These are phyloP conservation scores for Isabelozyma heimii DNA, from an alignment of 805 yeast species.

Conservation along the genomic window DNA sequence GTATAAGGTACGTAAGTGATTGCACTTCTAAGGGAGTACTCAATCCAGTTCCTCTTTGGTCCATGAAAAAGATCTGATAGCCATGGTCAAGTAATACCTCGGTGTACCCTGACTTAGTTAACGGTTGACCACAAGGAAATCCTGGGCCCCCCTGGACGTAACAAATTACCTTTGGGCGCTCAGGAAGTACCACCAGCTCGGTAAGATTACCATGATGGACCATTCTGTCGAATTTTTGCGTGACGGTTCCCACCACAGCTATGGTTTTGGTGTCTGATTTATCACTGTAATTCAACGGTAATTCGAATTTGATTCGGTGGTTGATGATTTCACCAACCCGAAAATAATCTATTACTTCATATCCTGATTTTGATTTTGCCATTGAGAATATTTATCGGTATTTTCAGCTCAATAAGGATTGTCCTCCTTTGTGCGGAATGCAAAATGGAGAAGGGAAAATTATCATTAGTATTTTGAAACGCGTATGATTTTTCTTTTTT, in stretches of 20 bases:
- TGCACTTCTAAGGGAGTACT: constrained; percentile 44
- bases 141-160: constrained; percentile 60
- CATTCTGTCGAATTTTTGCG: constrained; percentile 25
- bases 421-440: too few relatives aligned
- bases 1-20: constrained; percentile 16
- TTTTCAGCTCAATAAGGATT: too few relatives aligned
- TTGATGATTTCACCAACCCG: constrained; percentile 16
- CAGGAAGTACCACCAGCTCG: constrained; percentile 17
- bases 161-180: constrained; percentile 32
- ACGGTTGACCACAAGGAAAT: constrained; percentile 41
- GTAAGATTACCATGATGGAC: constrained; percentile 10
- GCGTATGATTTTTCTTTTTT: not conserved
- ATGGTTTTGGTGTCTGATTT: constrained; percentile 4
- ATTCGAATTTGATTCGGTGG: constrained; percentile 17
- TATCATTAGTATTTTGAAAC: not conserved
- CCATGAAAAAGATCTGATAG: constrained; percentile 45
- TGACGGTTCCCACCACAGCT: constrained; percentile 28
- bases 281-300: constrained; percentile 17
- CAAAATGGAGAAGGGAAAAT: not conserved
- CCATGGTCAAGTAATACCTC: constrained; percentile 40
- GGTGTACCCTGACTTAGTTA: constrained; percentile 31
- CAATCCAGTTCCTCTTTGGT: constrained; percentile 63
- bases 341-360: constrained; percentile 19
- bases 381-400: too few relatives aligned
- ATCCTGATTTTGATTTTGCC: not conserved